Evolutionary conservation across 306 rosid genomes (phyloP), one percentile per base, ranked within the genome.

Genomic region (Alnus rubra): DNA sequence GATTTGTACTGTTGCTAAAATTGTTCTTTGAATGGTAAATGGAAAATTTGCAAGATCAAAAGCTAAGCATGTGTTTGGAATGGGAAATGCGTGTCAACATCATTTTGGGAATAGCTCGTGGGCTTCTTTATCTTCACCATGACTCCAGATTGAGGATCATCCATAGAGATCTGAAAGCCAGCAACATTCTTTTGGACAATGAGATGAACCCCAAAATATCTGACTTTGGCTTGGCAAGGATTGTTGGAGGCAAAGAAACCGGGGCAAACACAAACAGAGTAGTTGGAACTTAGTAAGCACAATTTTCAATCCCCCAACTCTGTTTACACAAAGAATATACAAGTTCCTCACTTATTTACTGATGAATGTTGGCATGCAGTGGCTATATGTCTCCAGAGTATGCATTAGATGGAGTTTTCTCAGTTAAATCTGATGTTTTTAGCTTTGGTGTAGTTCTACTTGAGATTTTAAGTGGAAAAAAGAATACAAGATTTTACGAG

Each of bases 331-430:
- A 3, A n/a, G 9, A 9, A 12, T 5, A 69, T 3, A 65, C 4
- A 37, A 67, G 45, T 75, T 42, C 19, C 9, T 13, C 6, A 31
- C 15, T 64, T 55, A 9, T 16, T 2, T 3, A 3, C 28, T 55
- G 2, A 71, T 5, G 0, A 0, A 0, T 28, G 39, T 16, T 71
- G 16, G 30, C 2, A 19, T 74, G 33, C 58, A 88, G 91, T 44
- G 89, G 89, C 5, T 88, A 90, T 54, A 88, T 88, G 86, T 76
- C 89, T 47, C 89, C 90, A 0, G 89, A 88, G n/a, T 87, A 85
- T 5, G 37, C 37, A 3, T 73, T 86, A 42, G 89, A 87, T 0
- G 90, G 91, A 63, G 0, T 70, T 14, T 90, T 88, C 56, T 90
- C 89, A n/a, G 86, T 42, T 42, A 42, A 42, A 42, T 42, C 45